Conservation (phyloP, 306 rosid genomes). For the Dryas drummondii region DNA sequence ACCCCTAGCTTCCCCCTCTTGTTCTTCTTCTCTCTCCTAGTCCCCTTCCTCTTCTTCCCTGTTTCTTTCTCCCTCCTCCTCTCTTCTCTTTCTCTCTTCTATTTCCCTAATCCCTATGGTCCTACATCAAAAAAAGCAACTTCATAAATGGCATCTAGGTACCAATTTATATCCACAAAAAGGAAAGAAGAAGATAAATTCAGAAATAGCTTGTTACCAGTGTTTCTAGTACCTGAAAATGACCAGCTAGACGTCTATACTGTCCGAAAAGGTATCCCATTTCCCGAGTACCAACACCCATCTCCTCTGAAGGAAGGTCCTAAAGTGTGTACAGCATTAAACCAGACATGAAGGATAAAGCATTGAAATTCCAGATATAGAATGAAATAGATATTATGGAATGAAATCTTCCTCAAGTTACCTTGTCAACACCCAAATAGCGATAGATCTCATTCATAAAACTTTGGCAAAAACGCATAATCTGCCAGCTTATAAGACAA, state of each 20-base stretch:
- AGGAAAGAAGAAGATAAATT: neutral
- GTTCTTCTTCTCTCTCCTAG: too few species aligned
- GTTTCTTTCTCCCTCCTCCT: neutral
- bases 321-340: slow-evolving; percentile 40
- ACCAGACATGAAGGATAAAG: slow-evolving; percentile 27
- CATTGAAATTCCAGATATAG: slow-evolving; percentile 1
- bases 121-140: neutral
- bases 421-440: slow-evolving; percentile 98
- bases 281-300: slow-evolving; percentile 99
- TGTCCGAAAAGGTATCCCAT: slow-evolving; percentile 99
- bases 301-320: slow-evolving; percentile 99
- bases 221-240: slow-evolving; percentile 69
- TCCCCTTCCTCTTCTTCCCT: neutral
- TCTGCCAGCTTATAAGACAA: slow-evolving; percentile 56
- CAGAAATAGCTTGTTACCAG: slow-evolving; percentile 22
- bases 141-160: neutral
- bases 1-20: too few species aligned
- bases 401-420: slow-evolving; percentile 38
- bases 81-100: neutral
- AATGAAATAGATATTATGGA: slow-evolving; percentile 2
- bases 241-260: slow-evolving; percentile 93
- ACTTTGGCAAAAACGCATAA: slow-evolving; percentile 99
- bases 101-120: neutral
- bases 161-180: neutral
- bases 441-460: slow-evolving; percentile 93